Percentiles rank a stretch among this genome's conserved stretches.
Conservation (phyloP, 768 basidiomycete species). For the Agaricus blazei region DNA sequence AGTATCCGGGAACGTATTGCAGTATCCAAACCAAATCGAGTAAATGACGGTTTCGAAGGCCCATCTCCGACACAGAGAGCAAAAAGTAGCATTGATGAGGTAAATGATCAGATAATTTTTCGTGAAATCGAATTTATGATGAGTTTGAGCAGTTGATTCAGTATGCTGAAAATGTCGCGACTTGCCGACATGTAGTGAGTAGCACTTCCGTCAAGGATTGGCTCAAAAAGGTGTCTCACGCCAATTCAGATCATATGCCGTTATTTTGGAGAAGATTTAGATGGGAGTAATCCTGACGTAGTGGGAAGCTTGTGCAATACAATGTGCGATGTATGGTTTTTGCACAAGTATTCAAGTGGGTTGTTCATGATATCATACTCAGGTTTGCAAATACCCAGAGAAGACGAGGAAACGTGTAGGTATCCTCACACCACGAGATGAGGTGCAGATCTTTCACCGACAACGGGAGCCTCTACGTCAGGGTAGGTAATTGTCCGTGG, state of each 20-base stretch:
- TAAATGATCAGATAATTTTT: constrained; percentile 24
- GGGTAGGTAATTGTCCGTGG: background rate
- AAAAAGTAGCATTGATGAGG: constrained; percentile 56
- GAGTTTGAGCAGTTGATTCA: constrained; percentile 25
- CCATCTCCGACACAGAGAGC: constrained; percentile 67
- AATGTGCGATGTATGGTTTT: constrained; percentile 72
- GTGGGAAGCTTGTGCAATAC: constrained; percentile 54
- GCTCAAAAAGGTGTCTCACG: background rate
- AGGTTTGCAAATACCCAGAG: constrained; percentile 80
- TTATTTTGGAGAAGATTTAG: constrained; percentile 73
- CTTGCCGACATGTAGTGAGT: constrained; percentile 72
- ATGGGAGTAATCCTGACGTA: constrained; percentile 37
- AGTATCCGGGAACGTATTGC: constrained; percentile 50
- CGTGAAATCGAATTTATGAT: background rate
- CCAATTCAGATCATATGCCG: constrained; percentile 61
- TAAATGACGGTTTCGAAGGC: constrained; percentile 39
- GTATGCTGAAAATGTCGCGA: constrained; percentile 52
- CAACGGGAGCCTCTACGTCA: constrained; percentile 2
- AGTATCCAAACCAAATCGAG: constrained; percentile 39
- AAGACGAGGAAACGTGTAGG: constrained; percentile 47
- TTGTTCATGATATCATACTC: background rate
- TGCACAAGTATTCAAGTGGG: background rate
- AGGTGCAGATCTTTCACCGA: constrained; percentile 9
- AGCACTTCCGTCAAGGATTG: background rate
- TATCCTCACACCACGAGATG: constrained; percentile 41